Percentiles rank a stretch among this genome's conserved stretches.
Conservation (phyloP, 2,329 filamentous ascomycete species). For the Penicillium sp. region DNA sequence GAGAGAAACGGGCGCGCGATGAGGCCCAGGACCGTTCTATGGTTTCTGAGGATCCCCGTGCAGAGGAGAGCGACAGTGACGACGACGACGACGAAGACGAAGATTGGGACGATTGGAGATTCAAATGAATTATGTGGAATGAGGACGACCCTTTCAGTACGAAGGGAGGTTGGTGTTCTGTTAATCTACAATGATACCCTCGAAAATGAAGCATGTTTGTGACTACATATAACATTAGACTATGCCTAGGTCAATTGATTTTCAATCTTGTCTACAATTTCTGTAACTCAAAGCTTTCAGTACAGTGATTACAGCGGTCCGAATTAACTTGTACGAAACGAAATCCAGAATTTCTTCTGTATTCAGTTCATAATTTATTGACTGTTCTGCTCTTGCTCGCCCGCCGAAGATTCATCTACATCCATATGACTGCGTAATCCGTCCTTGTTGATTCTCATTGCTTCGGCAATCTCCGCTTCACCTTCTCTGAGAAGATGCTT, state of each 20-base stretch:
- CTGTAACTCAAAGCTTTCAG: background rate
- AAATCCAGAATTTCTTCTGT: background rate
- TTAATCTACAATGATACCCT: constrained; percentile 39
- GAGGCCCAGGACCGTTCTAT: constrained; percentile 27
- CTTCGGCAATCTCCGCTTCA: constrained; percentile 45
- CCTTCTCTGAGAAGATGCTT: constrained; percentile 45
- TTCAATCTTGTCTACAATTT: background rate
- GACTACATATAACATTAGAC: background rate
- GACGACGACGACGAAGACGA: constrained; percentile 58
- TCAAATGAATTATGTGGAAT: constrained; percentile 26
- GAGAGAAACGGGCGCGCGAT: constrained; percentile 39
- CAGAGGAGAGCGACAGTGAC: constrained; percentile 48
- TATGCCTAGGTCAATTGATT: background rate
- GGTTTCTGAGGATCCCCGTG: constrained; percentile 23
- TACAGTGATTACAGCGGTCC: background rate
- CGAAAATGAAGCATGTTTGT: constrained; percentile 18
- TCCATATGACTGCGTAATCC: constrained; percentile 43
- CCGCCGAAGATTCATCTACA: constrained; percentile 4
- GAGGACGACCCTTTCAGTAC: constrained; percentile 24
- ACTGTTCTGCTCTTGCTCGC: constrained; percentile 5
- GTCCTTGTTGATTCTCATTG: constrained; percentile 44
- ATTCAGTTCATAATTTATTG: constrained; percentile 3
- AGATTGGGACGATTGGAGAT: constrained; percentile 48
- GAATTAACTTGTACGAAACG: background rate
- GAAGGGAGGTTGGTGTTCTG: constrained; percentile 24